Conservation (phyloP, 2,329 filamentous ascomycete species). For the Hypoxylon sp. region DNA sequence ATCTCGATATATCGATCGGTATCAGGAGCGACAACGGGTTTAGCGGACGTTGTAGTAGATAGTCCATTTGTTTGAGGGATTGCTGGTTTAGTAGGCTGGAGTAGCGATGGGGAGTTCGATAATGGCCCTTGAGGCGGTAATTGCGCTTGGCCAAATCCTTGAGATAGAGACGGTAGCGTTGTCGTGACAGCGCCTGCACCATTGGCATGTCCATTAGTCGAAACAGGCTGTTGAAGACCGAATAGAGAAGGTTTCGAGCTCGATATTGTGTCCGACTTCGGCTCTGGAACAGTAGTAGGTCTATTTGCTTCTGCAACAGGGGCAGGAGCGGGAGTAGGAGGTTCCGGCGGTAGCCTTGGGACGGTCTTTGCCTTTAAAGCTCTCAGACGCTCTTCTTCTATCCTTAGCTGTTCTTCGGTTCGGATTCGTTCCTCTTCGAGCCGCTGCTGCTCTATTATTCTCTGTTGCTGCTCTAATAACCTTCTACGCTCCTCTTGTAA, state of each 20-base stretch:
- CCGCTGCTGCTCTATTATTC: conserved; percentile 62
- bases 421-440: conserved; percentile 63
- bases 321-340: conserved; percentile 44
- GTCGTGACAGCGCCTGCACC: conserved; percentile 36
- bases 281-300: background rate
- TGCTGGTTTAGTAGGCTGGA: conserved; percentile 33
- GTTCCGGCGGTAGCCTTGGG: conserved; percentile 58
- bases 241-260: conserved; percentile 18
- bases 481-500: conserved; percentile 59
- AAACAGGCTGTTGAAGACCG: conserved; percentile 16
- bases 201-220: conserved; percentile 41
- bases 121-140: conserved; percentile 15
- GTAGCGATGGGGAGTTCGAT: conserved; percentile 21
- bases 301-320: conserved; percentile 26
- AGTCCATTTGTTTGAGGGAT: conserved; percentile 41
- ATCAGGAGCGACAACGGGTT: conserved; percentile 23
- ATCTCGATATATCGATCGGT: conserved; percentile 68
- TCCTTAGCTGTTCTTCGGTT: conserved; percentile 62
- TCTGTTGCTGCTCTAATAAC: conserved; percentile 55
- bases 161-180: conserved; percentile 19
- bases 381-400: conserved; percentile 64
- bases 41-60: conserved; percentile 33
- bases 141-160: conserved; percentile 14
- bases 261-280: conserved; percentile 13
- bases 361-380: conserved; percentile 63